Evolutionary conservation across 2,329 filamentous ascomycete genomes (phyloP).

Genomic region (Blumeriella jaapii): DNA sequence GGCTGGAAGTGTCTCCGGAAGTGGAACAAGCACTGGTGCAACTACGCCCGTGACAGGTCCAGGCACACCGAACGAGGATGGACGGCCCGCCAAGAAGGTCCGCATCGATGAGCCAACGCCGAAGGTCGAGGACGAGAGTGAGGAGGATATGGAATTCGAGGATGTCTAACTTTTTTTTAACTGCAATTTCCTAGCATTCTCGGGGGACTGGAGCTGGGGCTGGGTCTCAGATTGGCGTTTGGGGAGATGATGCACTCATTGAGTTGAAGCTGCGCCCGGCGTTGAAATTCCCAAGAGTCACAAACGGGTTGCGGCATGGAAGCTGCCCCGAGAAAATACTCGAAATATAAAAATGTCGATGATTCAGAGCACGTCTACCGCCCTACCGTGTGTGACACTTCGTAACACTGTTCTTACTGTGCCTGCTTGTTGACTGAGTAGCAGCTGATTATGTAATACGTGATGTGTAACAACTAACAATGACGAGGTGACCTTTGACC

Average conservation of each 20-base stretch:
- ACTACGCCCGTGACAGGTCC: slow-evolving; percentile 27
- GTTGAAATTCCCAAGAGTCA: background rate
- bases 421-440: no score
- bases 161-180: slow-evolving; percentile 33
- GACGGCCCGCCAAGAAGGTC: slow-evolving; percentile 44
- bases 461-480: no score
- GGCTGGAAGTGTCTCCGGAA: slow-evolving; percentile 21
- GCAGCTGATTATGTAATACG: no score
- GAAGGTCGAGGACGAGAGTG: slow-evolving; percentile 35
- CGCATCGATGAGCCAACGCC: slow-evolving; percentile 41
- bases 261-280: background rate
- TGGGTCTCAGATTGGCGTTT: slow-evolving; percentile 3
- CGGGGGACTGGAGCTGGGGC: background rate
- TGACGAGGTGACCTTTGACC: no score
- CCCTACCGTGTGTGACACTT: no score
- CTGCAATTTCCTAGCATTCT: background rate
- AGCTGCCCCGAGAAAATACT: background rate
- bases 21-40: slow-evolving; percentile 25
- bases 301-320: background rate
- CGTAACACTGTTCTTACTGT: no score
- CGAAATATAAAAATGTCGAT: no score
- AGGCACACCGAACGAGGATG: slow-evolving; percentile 31
- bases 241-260: background rate
- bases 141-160: slow-evolving; percentile 47
- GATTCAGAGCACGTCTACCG: no score